These are phyloP conservation scores for Candida pseudofarinosa DNA, from an alignment of 805 yeast species.

Conservation along the genomic window DNA sequence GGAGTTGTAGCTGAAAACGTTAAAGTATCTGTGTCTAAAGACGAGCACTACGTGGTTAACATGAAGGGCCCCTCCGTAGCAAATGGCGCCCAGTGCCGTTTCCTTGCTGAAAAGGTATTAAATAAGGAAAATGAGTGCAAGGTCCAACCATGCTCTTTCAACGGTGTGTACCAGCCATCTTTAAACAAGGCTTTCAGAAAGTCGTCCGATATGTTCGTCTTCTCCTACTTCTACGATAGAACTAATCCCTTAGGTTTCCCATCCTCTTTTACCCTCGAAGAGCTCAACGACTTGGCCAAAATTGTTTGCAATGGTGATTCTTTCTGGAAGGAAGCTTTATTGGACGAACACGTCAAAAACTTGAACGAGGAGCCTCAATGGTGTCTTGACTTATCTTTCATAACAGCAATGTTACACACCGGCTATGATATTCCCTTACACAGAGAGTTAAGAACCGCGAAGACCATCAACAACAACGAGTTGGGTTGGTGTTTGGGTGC, in stretches of 20 bases:
- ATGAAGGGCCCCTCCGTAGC: slow-evolving; percentile 56
- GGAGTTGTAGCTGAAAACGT: slow-evolving; percentile 57
- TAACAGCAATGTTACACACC: slow-evolving; percentile 85
- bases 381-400: slow-evolving; percentile 91
- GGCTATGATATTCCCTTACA: slow-evolving; percentile 92
- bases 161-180: slow-evolving; percentile 96
- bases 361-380: slow-evolving; percentile 82
- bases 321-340: slow-evolving; percentile 66
- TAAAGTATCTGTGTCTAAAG: slow-evolving; percentile 50
- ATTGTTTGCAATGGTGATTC: slow-evolving; percentile 82
- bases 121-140: slow-evolving; percentile 79
- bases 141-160: slow-evolving; percentile 84
- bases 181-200: slow-evolving; percentile 70
- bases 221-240: slow-evolving; percentile 94
- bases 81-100: slow-evolving; percentile 78
- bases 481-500: slow-evolving; percentile 99
- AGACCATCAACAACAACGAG: slow-evolving; percentile 83
- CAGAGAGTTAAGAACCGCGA: slow-evolving; percentile 89
- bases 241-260: slow-evolving; percentile 96
- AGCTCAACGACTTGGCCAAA: slow-evolving; percentile 74
- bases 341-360: slow-evolving; percentile 63
- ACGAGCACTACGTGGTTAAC: slow-evolving; percentile 46
- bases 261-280: slow-evolving; percentile 76
- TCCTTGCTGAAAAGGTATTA: slow-evolving; percentile 73
- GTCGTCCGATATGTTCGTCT: slow-evolving; percentile 75